Conservation (phyloP, 768 basidiomycete species). For the Amyloporia xantha region DNA sequence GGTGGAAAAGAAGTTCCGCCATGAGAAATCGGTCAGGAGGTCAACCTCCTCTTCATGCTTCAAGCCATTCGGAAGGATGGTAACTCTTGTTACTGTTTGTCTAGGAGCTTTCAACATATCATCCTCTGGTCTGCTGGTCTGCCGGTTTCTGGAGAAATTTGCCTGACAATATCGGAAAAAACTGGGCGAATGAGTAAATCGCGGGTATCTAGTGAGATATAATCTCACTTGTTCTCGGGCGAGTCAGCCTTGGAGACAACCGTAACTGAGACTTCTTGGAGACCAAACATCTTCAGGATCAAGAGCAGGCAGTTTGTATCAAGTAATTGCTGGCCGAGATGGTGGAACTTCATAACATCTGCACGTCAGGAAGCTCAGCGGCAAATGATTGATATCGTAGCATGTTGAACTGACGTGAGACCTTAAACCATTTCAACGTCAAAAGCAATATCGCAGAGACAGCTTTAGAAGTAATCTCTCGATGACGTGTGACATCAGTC, state of each 20-base stretch:
- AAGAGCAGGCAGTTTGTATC: slow-evolving; percentile 93
- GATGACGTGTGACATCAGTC: slow-evolving; percentile 87
- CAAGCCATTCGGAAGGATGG: slow-evolving; percentile 63
- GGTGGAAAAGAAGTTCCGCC: slow-evolving; percentile 95
- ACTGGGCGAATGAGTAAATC: slow-evolving; percentile 35
- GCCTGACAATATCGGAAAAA: slow-evolving; percentile 93
- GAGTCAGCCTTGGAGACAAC: slow-evolving; percentile 88
- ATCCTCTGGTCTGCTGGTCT: slow-evolving; percentile 56
- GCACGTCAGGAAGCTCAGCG: background rate
- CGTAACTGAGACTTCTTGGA: slow-evolving; percentile 81
- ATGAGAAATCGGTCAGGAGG: slow-evolving; percentile 89
- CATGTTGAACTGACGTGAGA: slow-evolving; percentile 66
- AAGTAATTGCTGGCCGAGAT: slow-evolving; percentile 89
- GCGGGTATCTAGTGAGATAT: background rate
- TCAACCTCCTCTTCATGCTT: slow-evolving; percentile 84
- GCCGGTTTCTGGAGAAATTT: slow-evolving; percentile 64
- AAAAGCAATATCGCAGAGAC: slow-evolving; percentile 91
- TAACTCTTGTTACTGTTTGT: slow-evolving; percentile 50
- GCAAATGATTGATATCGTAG: background rate
- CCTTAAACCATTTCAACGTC: slow-evolving; percentile 96
- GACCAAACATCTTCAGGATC: slow-evolving; percentile 96
- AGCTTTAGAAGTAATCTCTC: slow-evolving; percentile 96
- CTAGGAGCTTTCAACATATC: slow-evolving; percentile 54
- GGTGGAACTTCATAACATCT: slow-evolving; percentile 99
- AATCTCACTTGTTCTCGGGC: slow-evolving; percentile 71